Percentiles rank a stretch among this genome's conserved stretches.
Conservation (phyloP, 306 rosid species). For the Luffa acutangula region DNA sequence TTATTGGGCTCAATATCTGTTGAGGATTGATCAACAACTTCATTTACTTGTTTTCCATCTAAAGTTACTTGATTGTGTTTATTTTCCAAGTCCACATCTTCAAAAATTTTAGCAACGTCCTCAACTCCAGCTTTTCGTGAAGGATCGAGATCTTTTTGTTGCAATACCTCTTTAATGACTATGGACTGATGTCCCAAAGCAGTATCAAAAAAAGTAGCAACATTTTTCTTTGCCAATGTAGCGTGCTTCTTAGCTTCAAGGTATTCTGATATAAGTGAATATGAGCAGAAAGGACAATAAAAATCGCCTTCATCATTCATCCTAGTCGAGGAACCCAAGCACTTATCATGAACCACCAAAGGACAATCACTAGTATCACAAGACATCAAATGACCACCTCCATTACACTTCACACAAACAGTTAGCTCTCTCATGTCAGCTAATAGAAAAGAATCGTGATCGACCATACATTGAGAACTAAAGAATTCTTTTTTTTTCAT, state of each 20-base stretch:
- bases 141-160: conserved; percentile 16
- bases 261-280: conserved; percentile 39
- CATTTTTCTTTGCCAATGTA: conserved; percentile 35
- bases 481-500: conserved; percentile 32
- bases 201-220: conserved; percentile 28
- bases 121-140: conserved; percentile 13
- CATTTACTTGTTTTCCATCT: conserved; percentile 20
- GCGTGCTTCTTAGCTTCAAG: conserved; percentile 46
- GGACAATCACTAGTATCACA: conserved; percentile 50
- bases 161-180: conserved; percentile 12
- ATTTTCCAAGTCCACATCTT: conserved; percentile 17
- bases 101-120: conserved; percentile 19
- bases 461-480: conserved; percentile 19
- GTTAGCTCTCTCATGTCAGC: conserved; percentile 15
- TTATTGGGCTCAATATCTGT: conserved; percentile 16
- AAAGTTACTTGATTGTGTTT: conserved; percentile 20
- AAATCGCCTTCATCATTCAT: conserved; percentile 31
- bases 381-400: conserved; percentile 41
- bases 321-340: conserved; percentile 30
- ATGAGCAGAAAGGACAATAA: conserved; percentile 66
- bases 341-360: conserved; percentile 49
- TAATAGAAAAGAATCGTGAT: conserved; percentile 20
- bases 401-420: conserved; percentile 43
- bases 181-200: conserved; percentile 15
- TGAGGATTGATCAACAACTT: conserved; percentile 12